phyloP scores from a whole-genome alignment of 225 moss, liverwort and hornwort species.

The Bryoerythrophyllum caledonicum region DNA sequence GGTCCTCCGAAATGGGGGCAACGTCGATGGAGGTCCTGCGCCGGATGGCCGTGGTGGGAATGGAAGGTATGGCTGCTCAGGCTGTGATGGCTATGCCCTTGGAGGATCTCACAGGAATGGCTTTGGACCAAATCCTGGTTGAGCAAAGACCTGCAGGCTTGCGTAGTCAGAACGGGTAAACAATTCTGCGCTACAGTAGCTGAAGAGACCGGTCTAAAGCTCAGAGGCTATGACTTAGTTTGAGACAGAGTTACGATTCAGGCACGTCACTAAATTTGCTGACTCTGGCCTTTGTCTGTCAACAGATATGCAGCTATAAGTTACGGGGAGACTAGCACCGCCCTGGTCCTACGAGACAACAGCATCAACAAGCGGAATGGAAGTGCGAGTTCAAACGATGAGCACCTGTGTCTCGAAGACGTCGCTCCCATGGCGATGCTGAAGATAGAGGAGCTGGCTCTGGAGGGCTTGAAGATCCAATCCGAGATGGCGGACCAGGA shows the following conservation, averaged over 20 bases:
- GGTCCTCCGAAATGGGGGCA: slow-evolving; percentile 58
- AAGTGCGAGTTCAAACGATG: slow-evolving; percentile 25
- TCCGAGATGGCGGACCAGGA: slow-evolving; percentile 62
- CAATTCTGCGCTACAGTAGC: slow-evolving; percentile 27
- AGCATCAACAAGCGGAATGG: slow-evolving; percentile 11
- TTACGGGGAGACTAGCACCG: slow-evolving; percentile 9
- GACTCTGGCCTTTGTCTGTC: not conserved
- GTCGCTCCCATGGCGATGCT: slow-evolving; percentile 80
- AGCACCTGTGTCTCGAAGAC: slow-evolving; percentile 63
- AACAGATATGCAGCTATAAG: slow-evolving; percentile 26
- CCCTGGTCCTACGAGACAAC: slow-evolving; percentile 14
- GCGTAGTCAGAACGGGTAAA: slow-evolving; percentile 36
- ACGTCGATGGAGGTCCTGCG: slow-evolving; percentile 66
- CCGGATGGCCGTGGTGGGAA: slow-evolving; percentile 69
- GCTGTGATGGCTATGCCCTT: slow-evolving; percentile 80
- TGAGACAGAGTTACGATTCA: not conserved
- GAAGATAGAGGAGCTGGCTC: slow-evolving; percentile 78
- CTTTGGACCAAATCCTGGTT: slow-evolving; percentile 56
- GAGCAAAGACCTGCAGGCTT: slow-evolving; percentile 55
- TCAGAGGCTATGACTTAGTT: not conserved
- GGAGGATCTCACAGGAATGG: slow-evolving; percentile 84
- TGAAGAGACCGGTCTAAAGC: slow-evolving; percentile 3
- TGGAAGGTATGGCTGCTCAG: slow-evolving; percentile 82
- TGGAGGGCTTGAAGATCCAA: slow-evolving; percentile 87
- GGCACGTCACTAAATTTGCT: slow-evolving; percentile 1